These are phyloP conservation scores for Kurtzmaniella quercitrusa DNA, from an alignment of 1,139 yeast genomes.

Conservation along the genomic window DNA sequence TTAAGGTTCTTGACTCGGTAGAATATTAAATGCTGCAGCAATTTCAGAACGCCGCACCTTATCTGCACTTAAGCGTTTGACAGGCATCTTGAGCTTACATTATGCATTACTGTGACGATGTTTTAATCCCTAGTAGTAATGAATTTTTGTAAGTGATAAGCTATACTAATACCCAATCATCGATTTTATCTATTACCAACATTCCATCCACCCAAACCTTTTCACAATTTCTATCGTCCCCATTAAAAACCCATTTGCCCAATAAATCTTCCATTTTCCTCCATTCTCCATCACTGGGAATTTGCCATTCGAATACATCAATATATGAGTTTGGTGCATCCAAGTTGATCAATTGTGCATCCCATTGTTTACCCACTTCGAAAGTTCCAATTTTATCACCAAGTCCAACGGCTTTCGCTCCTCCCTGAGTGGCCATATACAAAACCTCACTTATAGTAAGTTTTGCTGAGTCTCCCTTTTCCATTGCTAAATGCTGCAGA, in stretches of 20 bases:
- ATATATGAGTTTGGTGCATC: constrained; percentile 48
- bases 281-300: constrained; percentile 14
- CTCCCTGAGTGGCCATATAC: constrained; percentile 84
- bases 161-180: constrained; percentile 8
- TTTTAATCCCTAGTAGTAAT: too few species aligned
- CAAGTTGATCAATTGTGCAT: constrained; percentile 74
- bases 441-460: constrained; percentile 68
- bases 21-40: too few species aligned
- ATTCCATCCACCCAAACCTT: constrained; percentile 84
- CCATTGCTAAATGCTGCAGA: constrained; percentile 80
- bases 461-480: constrained; percentile 29
- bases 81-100: background rate
- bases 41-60: too few species aligned
- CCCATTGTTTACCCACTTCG: constrained; percentile 74
- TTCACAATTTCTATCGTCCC: constrained; percentile 85
- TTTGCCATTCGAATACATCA: constrained; percentile 75
- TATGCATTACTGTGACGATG: background rate
- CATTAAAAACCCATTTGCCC: constrained; percentile 91
- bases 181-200: constrained; percentile 42
- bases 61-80: too few species aligned
- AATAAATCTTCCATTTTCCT: constrained; percentile 48
- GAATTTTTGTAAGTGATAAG: background rate
- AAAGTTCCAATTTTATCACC: constrained; percentile 64
- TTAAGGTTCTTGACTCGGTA: too few species aligned
- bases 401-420: constrained; percentile 74